Percentiles rank a stretch among this genome's conserved stretches.
phyloP scores from a whole-genome alignment of 2,329 filamentous ascomycete genomes.

The Mariannaea elegans region DNA sequence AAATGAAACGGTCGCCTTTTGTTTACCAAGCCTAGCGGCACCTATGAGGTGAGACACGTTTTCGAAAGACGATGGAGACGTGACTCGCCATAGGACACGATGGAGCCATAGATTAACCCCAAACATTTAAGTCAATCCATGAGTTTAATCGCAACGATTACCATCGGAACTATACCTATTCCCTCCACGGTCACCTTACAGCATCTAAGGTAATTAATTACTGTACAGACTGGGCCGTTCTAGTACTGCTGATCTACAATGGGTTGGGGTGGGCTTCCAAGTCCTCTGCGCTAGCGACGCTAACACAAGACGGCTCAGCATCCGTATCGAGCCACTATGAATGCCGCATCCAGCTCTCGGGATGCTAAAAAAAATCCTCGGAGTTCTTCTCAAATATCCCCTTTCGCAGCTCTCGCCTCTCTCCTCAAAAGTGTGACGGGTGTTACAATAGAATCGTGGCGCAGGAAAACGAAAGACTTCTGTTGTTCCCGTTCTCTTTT shows the following conservation, averaged over 20 bases:
- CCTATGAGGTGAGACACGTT: not conserved
- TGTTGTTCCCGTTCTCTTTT: not conserved
- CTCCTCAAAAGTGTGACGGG: conserved; percentile 10
- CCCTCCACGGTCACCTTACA: no score
- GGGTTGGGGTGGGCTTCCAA: conserved; percentile 31
- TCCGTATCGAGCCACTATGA: conserved; percentile 26
- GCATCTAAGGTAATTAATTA: no score
- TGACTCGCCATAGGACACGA: not conserved
- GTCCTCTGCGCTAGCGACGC: conserved; percentile 27
- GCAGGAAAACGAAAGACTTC: not conserved
- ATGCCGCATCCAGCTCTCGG: conserved; percentile 28
- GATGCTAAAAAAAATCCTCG: conserved; percentile 16
- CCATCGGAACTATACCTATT: no score
- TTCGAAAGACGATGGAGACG: not conserved
- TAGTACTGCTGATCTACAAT: conserved; percentile 33
- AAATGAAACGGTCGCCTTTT: not conserved
- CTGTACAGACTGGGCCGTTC: conserved; percentile 33
- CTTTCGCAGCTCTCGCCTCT: not conserved
- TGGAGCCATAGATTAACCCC: not conserved
- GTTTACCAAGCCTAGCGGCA: conserved; percentile 5
- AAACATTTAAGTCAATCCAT: conserved; percentile 1
- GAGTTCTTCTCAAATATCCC: conserved; percentile 2
- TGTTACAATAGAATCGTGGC: not conserved
- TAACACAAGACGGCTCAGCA: conserved; percentile 29
- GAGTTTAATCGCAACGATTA: no score